Evolutionary conservation across 2,329 filamentous ascomycete species (phyloP), one percentile per base, ranked within the genome.

Genomic region (Fusarium phyllophilum): DNA sequence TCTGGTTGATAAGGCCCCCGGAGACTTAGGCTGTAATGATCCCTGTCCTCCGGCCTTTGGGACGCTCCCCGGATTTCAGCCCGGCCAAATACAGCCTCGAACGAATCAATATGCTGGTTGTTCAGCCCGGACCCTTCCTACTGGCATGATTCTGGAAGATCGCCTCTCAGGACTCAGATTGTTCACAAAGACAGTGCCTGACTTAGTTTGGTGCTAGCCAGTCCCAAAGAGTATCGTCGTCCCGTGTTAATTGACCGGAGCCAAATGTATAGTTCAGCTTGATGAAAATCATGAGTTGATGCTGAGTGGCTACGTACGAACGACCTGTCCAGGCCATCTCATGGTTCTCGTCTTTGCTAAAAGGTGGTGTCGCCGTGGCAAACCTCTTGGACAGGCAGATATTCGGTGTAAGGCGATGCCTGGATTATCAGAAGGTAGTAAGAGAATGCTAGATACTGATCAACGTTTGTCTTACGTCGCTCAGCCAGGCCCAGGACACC

Each of bases 101-200:
- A 49, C 70, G 64, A 73, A 75, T 71, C 68, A 61, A 42, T 60
- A 69, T 34, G 33, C 60, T 42, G 62, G 64, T 46, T 70, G 58
- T 52, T 75, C 54, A 44, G 38, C 67, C 58, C 75, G 68, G 63
- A 69, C 72, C 62, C 61, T 75, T 51, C 48, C 33, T 46, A 73
- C 79, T 77, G 78, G 75, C 75, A 78, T 79, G 74, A 77, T 79
- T 80, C 75, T 79, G 77, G 79, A 80, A 80, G 77, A 79, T 79
- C 75, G 68, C 67, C 72, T 66, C 59, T 54, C 58, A 69, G 66
- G 72, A 76, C 74, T 67, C 63, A 74, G 59, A 66, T 55, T 55
- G 36, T 52, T 36, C 49, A 52, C 49, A 52, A 52, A 36, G 26
- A 26, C 58, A 51, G 48, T 51, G 48, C n/a, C 48, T 34, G 68